phyloP scores from a whole-genome alignment of 805 yeast genomes.

The Dipodascus albidus region DNA sequence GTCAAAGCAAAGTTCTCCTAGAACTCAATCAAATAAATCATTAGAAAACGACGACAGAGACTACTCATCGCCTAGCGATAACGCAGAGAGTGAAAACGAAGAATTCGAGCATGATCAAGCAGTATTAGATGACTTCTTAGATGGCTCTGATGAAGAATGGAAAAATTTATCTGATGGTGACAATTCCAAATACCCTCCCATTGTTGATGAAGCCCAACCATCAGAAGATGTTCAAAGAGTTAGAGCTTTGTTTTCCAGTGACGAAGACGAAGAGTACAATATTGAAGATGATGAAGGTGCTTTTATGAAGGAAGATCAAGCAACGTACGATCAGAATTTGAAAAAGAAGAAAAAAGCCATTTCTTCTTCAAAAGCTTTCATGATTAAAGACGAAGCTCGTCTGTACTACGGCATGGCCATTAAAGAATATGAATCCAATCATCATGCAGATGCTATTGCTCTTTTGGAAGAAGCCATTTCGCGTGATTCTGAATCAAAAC shows the following conservation, averaged over 20 bases:
- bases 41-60: too few relatives aligned
- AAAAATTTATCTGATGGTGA: not conserved
- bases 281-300: conserved; percentile 21
- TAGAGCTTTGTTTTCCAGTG: not conserved
- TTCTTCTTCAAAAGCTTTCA: conserved; percentile 62
- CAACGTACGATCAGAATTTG: conserved; percentile 7
- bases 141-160: not conserved
- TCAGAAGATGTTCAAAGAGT: not conserved
- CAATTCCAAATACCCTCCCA: not conserved
- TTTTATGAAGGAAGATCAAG: conserved; percentile 25
- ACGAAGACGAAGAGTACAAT: conserved; percentile 8
- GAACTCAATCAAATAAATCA: too few relatives aligned
- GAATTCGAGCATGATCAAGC: not conserved
- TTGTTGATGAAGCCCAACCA: not conserved
- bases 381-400: conserved; percentile 53
- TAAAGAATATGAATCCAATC: conserved; percentile 62
- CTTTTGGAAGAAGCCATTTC: conserved; percentile 23
- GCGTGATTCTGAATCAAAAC: conserved; percentile 19
- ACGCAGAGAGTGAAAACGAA: not conserved
- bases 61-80: too few relatives aligned
- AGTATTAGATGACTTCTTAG: not conserved
- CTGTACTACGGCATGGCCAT: conserved; percentile 18
- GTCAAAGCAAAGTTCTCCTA: too few relatives aligned
- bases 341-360: conserved; percentile 19
- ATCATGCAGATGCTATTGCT: conserved; percentile 20